A percentile compares a stretch with the other conserved stretches of the same genome.
phyloP scores from a whole-genome alignment of 805 yeast species.

The Starmerella vaccinii region DNA sequence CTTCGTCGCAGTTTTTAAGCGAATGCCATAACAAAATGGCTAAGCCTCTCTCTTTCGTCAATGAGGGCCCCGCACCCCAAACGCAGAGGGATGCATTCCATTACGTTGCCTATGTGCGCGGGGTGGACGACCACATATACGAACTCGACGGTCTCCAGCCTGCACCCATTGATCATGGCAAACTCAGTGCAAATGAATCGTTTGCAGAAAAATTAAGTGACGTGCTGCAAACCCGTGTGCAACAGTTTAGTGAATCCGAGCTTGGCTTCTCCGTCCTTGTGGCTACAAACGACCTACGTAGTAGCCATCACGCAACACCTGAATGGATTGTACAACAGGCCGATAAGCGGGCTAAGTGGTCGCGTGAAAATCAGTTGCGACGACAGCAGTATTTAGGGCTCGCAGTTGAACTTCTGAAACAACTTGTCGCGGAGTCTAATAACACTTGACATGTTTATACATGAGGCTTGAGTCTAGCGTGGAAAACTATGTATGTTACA shows the following conservation, averaged over 20 bases:
- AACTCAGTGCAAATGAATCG: conserved; percentile 19
- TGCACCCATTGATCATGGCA: conserved; percentile 46
- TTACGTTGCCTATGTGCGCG: conserved; percentile 45
- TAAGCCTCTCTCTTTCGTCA: conserved; percentile 43
- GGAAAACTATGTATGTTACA: no score
- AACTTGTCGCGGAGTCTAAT: conserved; percentile 34
- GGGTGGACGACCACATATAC: conserved; percentile 37
- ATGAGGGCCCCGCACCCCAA: conserved; percentile 30
- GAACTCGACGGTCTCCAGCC: conserved; percentile 55
- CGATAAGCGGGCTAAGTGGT: conserved; percentile 43
- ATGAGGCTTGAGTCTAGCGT: no score
- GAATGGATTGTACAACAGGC: conserved; percentile 35
- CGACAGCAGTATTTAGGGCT: conserved; percentile 46
- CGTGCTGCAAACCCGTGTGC: conserved; percentile 40
- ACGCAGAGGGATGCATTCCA: conserved; percentile 46
- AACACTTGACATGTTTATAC: neutral
- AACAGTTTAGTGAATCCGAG: conserved; percentile 39
- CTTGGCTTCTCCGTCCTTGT: conserved; percentile 49
- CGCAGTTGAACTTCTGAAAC: conserved; percentile 38
- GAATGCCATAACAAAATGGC: conserved; percentile 52
- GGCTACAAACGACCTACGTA: conserved; percentile 42
- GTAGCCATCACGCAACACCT: conserved; percentile 29
- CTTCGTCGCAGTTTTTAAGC: conserved; percentile 49
- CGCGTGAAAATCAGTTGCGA: conserved; percentile 44
- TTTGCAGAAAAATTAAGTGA: conserved; percentile 37